Evolutionary conservation across 192 early-diverging fungal species (phyloP).

Genomic region (Haplosporangium gracile): DNA sequence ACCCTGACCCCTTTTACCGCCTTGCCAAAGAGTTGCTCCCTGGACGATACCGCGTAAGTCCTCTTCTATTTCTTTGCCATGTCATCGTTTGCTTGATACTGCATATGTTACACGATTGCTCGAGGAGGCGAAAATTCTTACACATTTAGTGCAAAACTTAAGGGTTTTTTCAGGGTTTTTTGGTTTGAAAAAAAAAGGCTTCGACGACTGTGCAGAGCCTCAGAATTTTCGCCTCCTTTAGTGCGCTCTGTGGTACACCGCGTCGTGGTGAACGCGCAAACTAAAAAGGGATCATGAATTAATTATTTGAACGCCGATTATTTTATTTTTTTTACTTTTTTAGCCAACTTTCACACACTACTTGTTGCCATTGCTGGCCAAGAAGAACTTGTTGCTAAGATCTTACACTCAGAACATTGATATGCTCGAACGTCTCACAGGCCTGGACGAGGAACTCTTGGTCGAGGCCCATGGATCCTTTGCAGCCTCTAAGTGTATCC

Average conservation of each 20-base stretch:
- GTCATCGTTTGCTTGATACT: background rate
- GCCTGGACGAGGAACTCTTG: conserved; percentile 73
- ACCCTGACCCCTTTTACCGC: conserved; percentile 90
- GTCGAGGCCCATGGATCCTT: conserved; percentile 98
- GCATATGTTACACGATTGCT: background rate
- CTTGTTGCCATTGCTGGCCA: conserved; percentile 83
- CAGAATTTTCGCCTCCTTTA: no score
- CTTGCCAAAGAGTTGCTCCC: conserved; percentile 94
- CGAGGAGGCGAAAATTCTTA: no score
- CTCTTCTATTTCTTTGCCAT: background rate
- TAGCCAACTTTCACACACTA: conserved; percentile 90
- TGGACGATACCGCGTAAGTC: conserved; percentile 69
- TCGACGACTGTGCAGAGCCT: no score
- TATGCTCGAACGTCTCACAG: conserved; percentile 89
- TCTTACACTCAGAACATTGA: conserved; percentile 98
- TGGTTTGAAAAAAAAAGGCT: no score
- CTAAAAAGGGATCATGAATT: background rate
- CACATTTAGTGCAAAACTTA: no score
- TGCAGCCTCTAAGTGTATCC: conserved; percentile 84
- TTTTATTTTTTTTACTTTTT: background rate
- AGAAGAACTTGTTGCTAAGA: conserved; percentile 78
- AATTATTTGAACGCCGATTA: background rate
- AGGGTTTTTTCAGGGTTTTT: no score
- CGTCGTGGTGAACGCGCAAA: background rate
- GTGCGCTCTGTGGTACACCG: background rate